Conservation (phyloP, 345 rosid genomes). For the Citrus unshiu region DNA sequence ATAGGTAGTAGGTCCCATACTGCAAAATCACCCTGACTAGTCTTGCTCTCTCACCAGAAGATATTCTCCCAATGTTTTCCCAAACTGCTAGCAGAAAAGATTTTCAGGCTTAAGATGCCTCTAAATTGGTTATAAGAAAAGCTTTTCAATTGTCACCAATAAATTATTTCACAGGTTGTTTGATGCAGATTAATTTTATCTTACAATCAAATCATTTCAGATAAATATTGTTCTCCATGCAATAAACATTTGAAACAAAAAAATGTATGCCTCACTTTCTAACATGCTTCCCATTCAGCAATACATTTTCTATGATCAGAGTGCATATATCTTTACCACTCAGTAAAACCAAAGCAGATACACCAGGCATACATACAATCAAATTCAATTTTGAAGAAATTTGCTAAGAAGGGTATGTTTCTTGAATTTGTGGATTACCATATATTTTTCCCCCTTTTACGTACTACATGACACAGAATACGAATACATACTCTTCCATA, state of each 20-base stretch:
- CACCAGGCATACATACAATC: neutral
- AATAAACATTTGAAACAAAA: neutral
- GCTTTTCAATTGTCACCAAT: neutral
- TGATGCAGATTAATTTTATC: neutral
- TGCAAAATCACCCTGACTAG: neutral
- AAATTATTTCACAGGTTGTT: neutral
- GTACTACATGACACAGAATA: too few species aligned
- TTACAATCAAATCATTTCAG: neutral
- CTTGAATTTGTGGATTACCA: neutral
- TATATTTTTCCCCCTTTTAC: too few species aligned
- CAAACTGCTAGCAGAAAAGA: neutral
- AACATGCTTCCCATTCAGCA: neutral
- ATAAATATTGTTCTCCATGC: neutral
- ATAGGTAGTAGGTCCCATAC: neutral
- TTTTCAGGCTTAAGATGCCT: slow-evolving; percentile 1
- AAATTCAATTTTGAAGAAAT: neutral
- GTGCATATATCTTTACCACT: too few species aligned
- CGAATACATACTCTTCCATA: too few species aligned
- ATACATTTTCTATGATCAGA: neutral
- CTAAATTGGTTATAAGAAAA: neutral
- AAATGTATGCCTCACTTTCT: neutral
- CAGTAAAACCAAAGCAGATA: neutral
- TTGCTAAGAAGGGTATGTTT: neutral
- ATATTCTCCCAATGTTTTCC: neutral
- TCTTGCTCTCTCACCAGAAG: neutral